phyloP scores from a whole-genome alignment of 371 early-diverging fungal species.

The Racocetra persica region DNA sequence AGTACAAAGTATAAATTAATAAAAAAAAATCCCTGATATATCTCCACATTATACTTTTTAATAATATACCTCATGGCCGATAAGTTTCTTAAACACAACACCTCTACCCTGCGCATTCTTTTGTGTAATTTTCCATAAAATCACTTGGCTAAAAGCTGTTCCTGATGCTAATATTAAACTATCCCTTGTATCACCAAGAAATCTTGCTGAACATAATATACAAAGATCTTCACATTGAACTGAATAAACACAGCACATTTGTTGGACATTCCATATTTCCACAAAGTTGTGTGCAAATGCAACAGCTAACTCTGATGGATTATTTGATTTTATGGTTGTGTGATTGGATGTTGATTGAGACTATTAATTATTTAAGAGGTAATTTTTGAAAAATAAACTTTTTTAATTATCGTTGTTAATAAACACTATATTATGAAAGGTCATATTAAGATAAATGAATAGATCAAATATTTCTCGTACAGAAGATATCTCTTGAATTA shows the following conservation, averaged over 20 bases:
- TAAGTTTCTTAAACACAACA: slow-evolving; percentile 56
- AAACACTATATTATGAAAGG: neutral
- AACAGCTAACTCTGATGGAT: slow-evolving; percentile 56
- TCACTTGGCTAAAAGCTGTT: slow-evolving; percentile 84
- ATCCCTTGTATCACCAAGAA: slow-evolving; percentile 67
- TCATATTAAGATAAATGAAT: neutral
- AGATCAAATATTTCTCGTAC: neutral
- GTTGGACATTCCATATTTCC: slow-evolving; percentile 57
- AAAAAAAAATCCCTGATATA: neutral
- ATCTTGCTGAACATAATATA: slow-evolving; percentile 72
- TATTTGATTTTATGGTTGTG: neutral
- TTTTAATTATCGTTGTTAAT: neutral
- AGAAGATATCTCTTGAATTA: neutral
- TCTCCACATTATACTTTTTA: neutral
- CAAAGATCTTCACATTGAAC: slow-evolving; percentile 67
- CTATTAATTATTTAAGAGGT: neutral
- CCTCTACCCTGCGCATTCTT: slow-evolving; percentile 55
- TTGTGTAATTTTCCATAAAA: slow-evolving; percentile 67
- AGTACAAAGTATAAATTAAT: neutral
- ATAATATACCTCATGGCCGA: slow-evolving; percentile 66
- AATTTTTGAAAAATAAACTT: neutral
- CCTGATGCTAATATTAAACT: slow-evolving; percentile 74
- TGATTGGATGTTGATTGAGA: neutral
- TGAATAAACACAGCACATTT: slow-evolving; percentile 46
- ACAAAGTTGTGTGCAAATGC: slow-evolving; percentile 82